Percentiles rank a stretch among this genome's conserved stretches.
Evolutionary conservation across 345 rosid species (phyloP).

Genomic region (Nephelium lappaceum): DNA sequence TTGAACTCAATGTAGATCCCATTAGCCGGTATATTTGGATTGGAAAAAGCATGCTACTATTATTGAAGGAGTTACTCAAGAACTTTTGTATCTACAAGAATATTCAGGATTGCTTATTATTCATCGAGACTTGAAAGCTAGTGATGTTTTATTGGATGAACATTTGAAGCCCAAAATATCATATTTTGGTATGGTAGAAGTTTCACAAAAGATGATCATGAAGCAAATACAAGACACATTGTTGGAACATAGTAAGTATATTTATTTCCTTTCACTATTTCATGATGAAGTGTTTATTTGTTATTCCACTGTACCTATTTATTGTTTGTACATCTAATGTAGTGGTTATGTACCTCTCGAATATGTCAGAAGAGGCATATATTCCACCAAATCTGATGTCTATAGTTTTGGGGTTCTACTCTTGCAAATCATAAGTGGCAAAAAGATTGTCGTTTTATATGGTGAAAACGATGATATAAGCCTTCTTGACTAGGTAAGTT

Average conservation of each 20-base stretch:
- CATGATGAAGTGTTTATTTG: background rate
- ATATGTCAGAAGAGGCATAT: constrained; percentile 17
- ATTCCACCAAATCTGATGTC: constrained; percentile 27
- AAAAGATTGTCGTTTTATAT: background rate
- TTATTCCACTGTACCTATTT: background rate
- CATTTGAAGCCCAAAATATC: constrained; percentile 47
- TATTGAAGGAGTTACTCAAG: constrained; percentile 33
- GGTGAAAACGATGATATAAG: background rate
- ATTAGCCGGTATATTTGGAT: constrained; percentile 12
- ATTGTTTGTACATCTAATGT: background rate
- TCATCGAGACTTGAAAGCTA: constrained; percentile 13
- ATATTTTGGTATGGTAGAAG: constrained; percentile 54
- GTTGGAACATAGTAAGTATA: constrained; percentile 49
- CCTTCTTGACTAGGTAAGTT: constrained; percentile 7
- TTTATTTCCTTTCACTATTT: background rate
- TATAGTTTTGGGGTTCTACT: constrained; percentile 28
- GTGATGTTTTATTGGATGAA: constrained; percentile 33
- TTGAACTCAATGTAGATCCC: background rate
- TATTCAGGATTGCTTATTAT: constrained; percentile 24
- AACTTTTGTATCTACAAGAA: constrained; percentile 37
- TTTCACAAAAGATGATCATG: constrained; percentile 33
- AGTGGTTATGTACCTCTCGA: constrained; percentile 26
- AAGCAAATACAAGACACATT: constrained; percentile 30
- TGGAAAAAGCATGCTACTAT: constrained; percentile 15
- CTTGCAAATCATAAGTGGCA: constrained; percentile 23